Evolutionary conservation across 2,329 filamentous ascomycete species (phyloP), one percentile per base, ranked within the genome.

Genomic region (Sphaerulina populicola): DNA sequence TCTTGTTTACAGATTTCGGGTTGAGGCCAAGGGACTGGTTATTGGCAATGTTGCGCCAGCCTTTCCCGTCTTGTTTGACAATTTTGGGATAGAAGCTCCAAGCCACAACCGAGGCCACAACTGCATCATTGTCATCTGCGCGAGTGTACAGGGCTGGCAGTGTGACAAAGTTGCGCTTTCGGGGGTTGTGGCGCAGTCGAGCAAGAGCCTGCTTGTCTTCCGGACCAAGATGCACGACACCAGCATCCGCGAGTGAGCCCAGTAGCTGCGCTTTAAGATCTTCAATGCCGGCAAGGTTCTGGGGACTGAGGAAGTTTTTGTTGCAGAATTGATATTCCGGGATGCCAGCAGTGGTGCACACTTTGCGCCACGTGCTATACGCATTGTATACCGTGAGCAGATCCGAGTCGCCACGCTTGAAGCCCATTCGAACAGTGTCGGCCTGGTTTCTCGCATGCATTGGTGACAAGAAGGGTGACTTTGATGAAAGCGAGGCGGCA

Each of bases 31-130:
- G 89, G 40, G 80, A 79, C 68, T 97, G 91, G 66, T 94, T 96
- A 71, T 95, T 97, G 47, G 86, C 82, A 53, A 96, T 82, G 60
- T 96, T 97, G 49, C 90, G 83, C 76, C 90, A 86, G 10, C 87
- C 88, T 71, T 89, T 94, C 44, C 81, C 82, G 62, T 97, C 90
- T 50, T 86, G 81, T 23, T 85, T 80, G 3, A 97, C 77, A 12
- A 98, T 78, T 63, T 95, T 96, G 0, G 93, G 93, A 64, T 98
- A 97, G 72, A 98, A 95, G 47, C 88, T 90, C 80, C 88, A 94
- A 0, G 89, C 86, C 60, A 96, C 86, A 38, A 96, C 86, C 0
- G 89, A 86, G 54, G 83, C 81, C 5, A 88, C 77, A 21, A 96
- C 76, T 1, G 83, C 62, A 59, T 98, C 90, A 56, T 94, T 91